Evolutionary conservation across 495 filamentous ascomycete genomes (phyloP).

Genomic region (Trichoderma gamsii): DNA sequence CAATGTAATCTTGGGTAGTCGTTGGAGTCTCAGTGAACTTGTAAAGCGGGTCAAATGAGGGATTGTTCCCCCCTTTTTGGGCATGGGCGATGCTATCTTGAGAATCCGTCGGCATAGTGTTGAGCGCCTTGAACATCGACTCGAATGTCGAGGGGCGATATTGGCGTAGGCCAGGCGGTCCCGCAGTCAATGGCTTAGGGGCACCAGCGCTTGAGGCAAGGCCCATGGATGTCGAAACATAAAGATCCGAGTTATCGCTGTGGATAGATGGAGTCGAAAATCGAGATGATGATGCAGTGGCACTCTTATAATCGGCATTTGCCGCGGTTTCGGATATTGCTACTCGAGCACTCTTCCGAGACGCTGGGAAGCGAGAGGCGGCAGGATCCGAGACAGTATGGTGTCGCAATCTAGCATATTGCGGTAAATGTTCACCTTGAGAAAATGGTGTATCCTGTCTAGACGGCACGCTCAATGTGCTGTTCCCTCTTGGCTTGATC

Average conservation of each 20-base stretch:
- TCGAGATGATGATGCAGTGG: slow-evolving; percentile 14
- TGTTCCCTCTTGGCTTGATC: slow-evolving; percentile 24
- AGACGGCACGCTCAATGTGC: slow-evolving; percentile 16
- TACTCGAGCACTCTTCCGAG: not conserved
- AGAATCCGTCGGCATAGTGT: not conserved
- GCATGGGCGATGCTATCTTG: not conserved
- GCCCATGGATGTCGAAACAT: not conserved
- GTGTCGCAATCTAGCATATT: not conserved
- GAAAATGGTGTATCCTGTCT: slow-evolving; percentile 14
- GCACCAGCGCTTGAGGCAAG: slow-evolving; percentile 25
- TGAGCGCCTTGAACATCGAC: slow-evolving; percentile 9
- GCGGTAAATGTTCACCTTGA: not conserved
- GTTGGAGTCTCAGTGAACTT: not conserved
- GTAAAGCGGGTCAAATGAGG: not conserved
- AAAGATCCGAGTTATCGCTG: not conserved
- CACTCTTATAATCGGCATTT: not conserved
- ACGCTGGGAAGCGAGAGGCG: not conserved
- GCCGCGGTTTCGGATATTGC: not conserved
- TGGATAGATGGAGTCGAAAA: slow-evolving; percentile 16
- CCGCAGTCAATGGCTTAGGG: slow-evolving; percentile 41
- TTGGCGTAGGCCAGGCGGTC: slow-evolving; percentile 42
- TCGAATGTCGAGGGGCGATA: slow-evolving; percentile 30
- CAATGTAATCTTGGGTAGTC: not conserved
- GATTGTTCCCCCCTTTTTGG: not conserved
- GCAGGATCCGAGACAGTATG: not conserved